Base-by-base conservation (phyloP, 2,329 filamentous ascomycete genomes). In the Apiospora saccharicola region DNA sequence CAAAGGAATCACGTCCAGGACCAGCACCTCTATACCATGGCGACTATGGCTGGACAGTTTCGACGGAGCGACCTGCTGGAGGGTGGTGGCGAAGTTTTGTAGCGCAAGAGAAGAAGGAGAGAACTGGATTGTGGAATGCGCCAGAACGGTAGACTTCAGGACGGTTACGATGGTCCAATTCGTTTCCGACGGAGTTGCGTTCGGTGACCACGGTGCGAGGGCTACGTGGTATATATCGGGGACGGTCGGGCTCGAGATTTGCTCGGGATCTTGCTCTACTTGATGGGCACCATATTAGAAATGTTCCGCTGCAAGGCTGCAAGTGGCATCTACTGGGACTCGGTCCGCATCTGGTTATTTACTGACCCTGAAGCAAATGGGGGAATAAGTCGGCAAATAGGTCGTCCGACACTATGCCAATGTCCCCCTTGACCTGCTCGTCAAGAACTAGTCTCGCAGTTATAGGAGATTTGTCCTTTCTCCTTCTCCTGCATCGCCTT, bases 161-260 rank as follows among this genome's bases (percentile, higher is more conserved):
- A 97, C 90, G 1, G 96, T 94, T 46, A 98, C 89, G 69, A 98
- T 89, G 10, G 94, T 94, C 96, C 96, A 99, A 67, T 89, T 87
- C 24, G 90, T 89, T 72, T 91, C 90, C 79, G 93, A 86, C 26
- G 89, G 83, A 7, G 83, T 85, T 47, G 86, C 81, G 71, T 84
- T 86, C 16, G 93, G 92, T 1, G 89, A 85, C 92, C 92, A 95
- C 4, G 93, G 93, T 67, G 92, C 90, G 75, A 95, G 90, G 57
- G 93, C 93, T 75, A 95, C 88, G 80, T 94, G 88, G 73, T 89
- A 85, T 72, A 88, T 78, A 34, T 87, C 83, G 73, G 83, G 82
- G 37, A 74, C 71, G 37, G 37, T 41, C 69, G 77, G 77, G 26
- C 73, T 77, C 72, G 74, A 71, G 72, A 82, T 79, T 73, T 78